phyloP scores from a whole-genome alignment of 2,329 filamentous ascomycete genomes.

The Catunica adiposa region DNA sequence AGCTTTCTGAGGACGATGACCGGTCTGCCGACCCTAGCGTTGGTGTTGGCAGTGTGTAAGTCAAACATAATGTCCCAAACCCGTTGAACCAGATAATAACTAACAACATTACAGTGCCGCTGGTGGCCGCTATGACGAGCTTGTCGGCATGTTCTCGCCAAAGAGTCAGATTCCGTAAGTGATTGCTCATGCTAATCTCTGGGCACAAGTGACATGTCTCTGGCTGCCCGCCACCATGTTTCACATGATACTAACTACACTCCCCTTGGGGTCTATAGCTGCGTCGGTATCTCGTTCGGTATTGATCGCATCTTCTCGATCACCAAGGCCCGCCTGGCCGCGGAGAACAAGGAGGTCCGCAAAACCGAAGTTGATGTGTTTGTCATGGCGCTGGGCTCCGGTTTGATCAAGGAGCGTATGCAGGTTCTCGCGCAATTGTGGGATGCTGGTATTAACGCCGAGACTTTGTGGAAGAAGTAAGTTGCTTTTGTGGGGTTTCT shows the following conservation, averaged over 20 bases:
- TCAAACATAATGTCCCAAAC: background rate
- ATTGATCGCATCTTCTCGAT: constrained; percentile 93
- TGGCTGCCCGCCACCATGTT: background rate
- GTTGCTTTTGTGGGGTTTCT: background rate
- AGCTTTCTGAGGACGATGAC: constrained; percentile 40
- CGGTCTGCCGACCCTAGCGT: constrained; percentile 63
- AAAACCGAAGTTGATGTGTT: constrained; percentile 73
- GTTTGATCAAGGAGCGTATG: constrained; percentile 72
- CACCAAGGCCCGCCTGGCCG: constrained; percentile 58
- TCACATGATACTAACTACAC: background rate
- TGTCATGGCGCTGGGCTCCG: constrained; percentile 84
- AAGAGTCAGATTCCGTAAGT: constrained; percentile 57
- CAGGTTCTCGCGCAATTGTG: constrained; percentile 59
- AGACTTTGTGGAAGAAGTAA: constrained; percentile 62
- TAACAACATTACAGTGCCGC: constrained; percentile 35
- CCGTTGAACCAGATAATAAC: background rate
- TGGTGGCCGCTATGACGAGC: constrained; percentile 78
- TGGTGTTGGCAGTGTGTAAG: constrained; percentile 59
- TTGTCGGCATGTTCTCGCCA: constrained; percentile 85
- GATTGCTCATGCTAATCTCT: background rate
- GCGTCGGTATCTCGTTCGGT: constrained; percentile 61
- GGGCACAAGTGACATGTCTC: background rate
- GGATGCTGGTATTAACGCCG: constrained; percentile 80
- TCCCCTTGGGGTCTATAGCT: constrained; percentile 19
- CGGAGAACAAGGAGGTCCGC: constrained; percentile 39